These are phyloP conservation scores for Boletus speciosus DNA, from an alignment of 768 basidiomycete genomes.

Conservation along the genomic window DNA sequence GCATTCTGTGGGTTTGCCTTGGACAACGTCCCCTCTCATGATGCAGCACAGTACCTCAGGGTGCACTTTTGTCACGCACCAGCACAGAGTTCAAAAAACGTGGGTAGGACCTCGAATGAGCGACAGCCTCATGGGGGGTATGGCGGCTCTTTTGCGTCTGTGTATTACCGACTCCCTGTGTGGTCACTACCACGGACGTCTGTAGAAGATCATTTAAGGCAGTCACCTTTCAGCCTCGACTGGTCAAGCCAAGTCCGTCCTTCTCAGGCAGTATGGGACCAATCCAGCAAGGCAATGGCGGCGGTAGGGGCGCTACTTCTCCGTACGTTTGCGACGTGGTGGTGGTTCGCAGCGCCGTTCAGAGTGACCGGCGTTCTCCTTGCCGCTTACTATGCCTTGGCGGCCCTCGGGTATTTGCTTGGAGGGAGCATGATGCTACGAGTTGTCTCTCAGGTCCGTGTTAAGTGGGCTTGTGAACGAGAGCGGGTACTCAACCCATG, in stretches of 20 bases:
- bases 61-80: conserved; percentile 5
- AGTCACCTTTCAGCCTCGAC: not conserved
- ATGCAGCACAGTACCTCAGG: not conserved
- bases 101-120: not conserved
- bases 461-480: not conserved
- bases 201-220: not conserved
- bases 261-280: not conserved
- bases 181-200: not conserved
- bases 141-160: not conserved
- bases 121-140: not conserved
- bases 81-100: not conserved
- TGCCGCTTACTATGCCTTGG: not conserved
- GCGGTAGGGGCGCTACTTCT: not conserved
- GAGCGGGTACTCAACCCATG: not conserved
- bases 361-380: not conserved
- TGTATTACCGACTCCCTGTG: not conserved
- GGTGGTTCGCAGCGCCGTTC: conserved; percentile 10
- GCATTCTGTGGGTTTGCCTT: not conserved
- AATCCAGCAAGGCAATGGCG: not conserved
- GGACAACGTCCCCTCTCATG: not conserved
- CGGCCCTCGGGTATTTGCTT: not conserved
- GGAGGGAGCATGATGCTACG: not conserved
- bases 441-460: conserved; percentile 2
- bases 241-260: not conserved
- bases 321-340: not conserved